Base-by-base conservation (phyloP, 148 eudicot genomes). In the Simmondsia chinensis region DNA sequence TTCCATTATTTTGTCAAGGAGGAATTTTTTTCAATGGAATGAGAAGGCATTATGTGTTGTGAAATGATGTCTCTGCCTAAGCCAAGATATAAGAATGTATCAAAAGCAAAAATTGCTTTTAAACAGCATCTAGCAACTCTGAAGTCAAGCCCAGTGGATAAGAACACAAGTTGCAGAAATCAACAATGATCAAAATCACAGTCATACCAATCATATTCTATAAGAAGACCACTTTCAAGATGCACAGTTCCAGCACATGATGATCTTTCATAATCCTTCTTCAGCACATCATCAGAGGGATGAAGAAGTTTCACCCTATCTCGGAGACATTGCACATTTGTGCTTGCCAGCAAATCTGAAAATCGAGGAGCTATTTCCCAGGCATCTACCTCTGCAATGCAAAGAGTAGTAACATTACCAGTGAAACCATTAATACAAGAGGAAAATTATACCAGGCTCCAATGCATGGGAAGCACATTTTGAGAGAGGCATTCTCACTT, bases 331-430 rank as follows among this genome's bases (percentile, higher is more conserved):
- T 75, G 83, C 59, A 91, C 80, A 46, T 54, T 52, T 6, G 96
- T 91, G 55, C 52, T 86, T 35, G 72, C 77, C 32, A 91, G 74
- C 72, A 91, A 75, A 48, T 91, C 99, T 20, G 86, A 60, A 60
- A 91, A 91, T 17, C 76, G 87, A 33, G 99, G 99, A 44, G 99
- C 96, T 60, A 91, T 71, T 63, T 91, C 99, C 99, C 99, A 91
- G 36, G 69, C 56, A 65, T 91, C 96, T 28, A 91, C 96, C 75
- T 91, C 99, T 86, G 89, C 74, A 82, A 34, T 37, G 31, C 38
- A 35, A 47, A 43, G 38, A 16, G 28, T 28, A 21, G 12, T 16
- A 53, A 4, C 6, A 39, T 32, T 23, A 59, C 42, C 46, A 77
- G 40, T 35, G 20, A 22, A 30, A 45, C 25, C 27, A 23, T 14